Base-by-base conservation (phyloP, 768 basidiomycete genomes). In the Lentinula edodes region DNA sequence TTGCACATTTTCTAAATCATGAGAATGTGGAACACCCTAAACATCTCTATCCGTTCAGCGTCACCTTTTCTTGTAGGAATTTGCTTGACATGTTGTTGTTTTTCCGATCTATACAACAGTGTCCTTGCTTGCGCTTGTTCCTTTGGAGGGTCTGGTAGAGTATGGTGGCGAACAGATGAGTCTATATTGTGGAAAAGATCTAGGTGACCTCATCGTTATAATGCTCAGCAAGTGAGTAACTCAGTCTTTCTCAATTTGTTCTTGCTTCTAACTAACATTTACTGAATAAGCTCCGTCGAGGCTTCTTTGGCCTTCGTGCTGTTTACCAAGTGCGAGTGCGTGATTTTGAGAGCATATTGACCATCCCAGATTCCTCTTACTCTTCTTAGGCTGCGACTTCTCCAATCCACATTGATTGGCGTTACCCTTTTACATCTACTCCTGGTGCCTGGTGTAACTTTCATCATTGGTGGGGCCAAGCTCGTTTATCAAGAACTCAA, bases 361-460 rank as follows among this genome's bases (percentile, higher is more conserved):
- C 23, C 5, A 38, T 38, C 38, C 38, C 69, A 36, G 88, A 20
- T 36, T 52, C 23, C 23, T 28, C 51, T 32, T 15, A 52, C 51
- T 15, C 51, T 52, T 18, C 2, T n/a, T n/a, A 43, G 42, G 42
- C n/a, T 52, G 1, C 51, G 35, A 52, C 35, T 28, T 52, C 35
- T 52, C 18, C 35, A 32, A 23, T 52, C 28, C 23, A 28, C 51
- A 12, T 15, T 32, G 3, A 16, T 36, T 13, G 51, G 51, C 18
- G 89, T 90, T 7, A 78, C 89, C 3, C 71, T 90, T n/a, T 76
- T 91, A 7, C 89, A 89, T 69, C 77, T 90, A 0, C 78, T 90
- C 1, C 78, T 91, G 15, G 76, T 90, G 46, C 88, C 89, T 0
- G 89, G 89, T 2, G 76, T 81, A 5, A 77, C 88, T 0, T 91